Evolutionary conservation across 2,329 filamentous ascomycete species (phyloP).

Genomic region (Fusarium sp.): DNA sequence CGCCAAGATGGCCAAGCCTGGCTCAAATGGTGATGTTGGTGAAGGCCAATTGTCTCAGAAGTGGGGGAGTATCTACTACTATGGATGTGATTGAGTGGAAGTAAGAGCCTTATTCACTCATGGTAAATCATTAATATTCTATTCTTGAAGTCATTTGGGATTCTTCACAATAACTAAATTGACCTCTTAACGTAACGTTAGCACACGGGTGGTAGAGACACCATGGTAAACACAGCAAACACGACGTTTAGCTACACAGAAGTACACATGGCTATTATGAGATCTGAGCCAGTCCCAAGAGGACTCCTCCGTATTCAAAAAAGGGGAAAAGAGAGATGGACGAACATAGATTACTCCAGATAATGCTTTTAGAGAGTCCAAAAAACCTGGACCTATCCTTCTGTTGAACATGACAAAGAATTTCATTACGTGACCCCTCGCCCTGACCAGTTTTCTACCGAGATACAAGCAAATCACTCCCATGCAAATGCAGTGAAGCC

Average conservation of each 20-base stretch:
- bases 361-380: conserved; percentile 43
- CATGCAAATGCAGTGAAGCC: conserved; percentile 49
- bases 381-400: conserved; percentile 38
- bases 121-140: too few species aligned
- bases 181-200: too few species aligned
- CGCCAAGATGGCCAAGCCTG: background rate
- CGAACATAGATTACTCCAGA: conserved; percentile 36
- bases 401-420: conserved; percentile 45
- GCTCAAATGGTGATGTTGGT: background rate
- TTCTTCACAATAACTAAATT: too few species aligned
- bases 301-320: too few species aligned
- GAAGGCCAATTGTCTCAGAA: background rate
- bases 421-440: conserved; percentile 53
- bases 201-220: too few species aligned
- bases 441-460: conserved; percentile 51
- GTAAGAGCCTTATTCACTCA: background rate
- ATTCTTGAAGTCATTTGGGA: too few species aligned
- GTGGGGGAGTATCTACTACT: background rate
- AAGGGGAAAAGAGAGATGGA: background rate
- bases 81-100: background rate
- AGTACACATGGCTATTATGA: background rate
- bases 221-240: background rate
- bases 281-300: background rate
- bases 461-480: conserved; percentile 51
- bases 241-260: background rate